Evolutionary conservation across 2,329 filamentous ascomycete genomes (phyloP), one percentile per base, ranked within the genome.

Genomic region (Gliomastix tumulicola): DNA sequence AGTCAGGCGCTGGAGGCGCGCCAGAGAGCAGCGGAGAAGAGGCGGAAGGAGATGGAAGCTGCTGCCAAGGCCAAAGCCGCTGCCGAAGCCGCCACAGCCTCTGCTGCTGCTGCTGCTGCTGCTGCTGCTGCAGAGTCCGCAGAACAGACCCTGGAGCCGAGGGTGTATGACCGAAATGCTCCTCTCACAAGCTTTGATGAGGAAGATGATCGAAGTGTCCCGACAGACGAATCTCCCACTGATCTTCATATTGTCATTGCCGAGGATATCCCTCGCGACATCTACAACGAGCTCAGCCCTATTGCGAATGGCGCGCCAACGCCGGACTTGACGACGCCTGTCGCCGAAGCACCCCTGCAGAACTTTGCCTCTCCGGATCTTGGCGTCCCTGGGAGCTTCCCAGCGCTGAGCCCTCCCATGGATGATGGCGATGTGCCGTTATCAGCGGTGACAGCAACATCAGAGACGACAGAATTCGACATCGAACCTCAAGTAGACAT

Each of bases 381-480:
- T 13, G 81, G 77, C 6, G 71, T 84, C 41, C 80, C 81, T 5
- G 79, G 80, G 9, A 71, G 71, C 48, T 79, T 83, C 51, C 69
- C 74, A 36, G 55, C 57, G 20, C 46, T 56, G 27, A 65, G 49
- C 18, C 60, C 61, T 32, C 50, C 56, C 3, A 44, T 55, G 9
- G 59, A 61, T 16, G 50, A 56, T 11, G 69, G 77, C 21, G 64
- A 74, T 30, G 59, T 63, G 21, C 78, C 77, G 3, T 57, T 57
- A 21, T 82, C 81, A 13, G 74, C 79, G 4, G 52, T 76, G 12
- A 84, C 82, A 6, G 62, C 61, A 32, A 62, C 60, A 6, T 81
- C 79, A n/a, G 69, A 69, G 30, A 71, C 71, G 7, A 87, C 82
- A 0, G 79, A 85, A 48, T 84, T 88, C 46, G 84, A 88, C 45